Conservation (phyloP, 2,329 filamentous ascomycete genomes). For the Fusarium verticillioides region DNA sequence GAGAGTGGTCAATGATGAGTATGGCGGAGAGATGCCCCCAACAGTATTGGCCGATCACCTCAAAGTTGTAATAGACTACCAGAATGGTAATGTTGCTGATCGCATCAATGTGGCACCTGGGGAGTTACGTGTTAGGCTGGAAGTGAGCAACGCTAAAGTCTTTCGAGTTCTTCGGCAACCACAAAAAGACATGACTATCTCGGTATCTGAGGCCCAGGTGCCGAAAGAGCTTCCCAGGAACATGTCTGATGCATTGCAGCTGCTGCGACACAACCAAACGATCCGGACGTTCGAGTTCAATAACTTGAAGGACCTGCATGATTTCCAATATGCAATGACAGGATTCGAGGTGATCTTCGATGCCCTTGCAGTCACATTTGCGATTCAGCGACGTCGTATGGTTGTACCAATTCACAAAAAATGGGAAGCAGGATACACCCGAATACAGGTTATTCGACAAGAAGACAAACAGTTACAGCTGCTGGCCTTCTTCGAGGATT, state of each 20-base stretch:
- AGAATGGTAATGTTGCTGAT: slow-evolving; percentile 83
- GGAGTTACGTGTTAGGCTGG: slow-evolving; percentile 75
- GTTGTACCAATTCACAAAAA: slow-evolving; percentile 95
- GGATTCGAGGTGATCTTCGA: slow-evolving; percentile 83
- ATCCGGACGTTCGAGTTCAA: slow-evolving; percentile 78
- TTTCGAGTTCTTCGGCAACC: slow-evolving; percentile 76
- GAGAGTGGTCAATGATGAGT: slow-evolving; percentile 78
- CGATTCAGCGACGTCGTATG: slow-evolving; percentile 86
- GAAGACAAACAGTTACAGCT: slow-evolving; percentile 80
- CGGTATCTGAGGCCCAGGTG: slow-evolving; percentile 75
- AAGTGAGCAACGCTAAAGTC: slow-evolving; percentile 69
- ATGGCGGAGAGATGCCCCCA: slow-evolving; percentile 66
- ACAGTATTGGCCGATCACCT: slow-evolving; percentile 82
- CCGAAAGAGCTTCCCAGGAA: slow-evolving; percentile 70
- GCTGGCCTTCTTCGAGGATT: slow-evolving; percentile 88
- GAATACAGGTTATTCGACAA: slow-evolving; percentile 79
- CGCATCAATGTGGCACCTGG: slow-evolving; percentile 83
- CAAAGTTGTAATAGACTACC: slow-evolving; percentile 79
- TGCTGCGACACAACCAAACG: slow-evolving; percentile 67
- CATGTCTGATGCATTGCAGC: slow-evolving; percentile 72
- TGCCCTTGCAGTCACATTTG: slow-evolving; percentile 76
- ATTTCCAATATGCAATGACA: slow-evolving; percentile 82
- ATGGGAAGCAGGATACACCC: slow-evolving; percentile 84
- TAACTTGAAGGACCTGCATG: slow-evolving; percentile 76
- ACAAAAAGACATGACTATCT: slow-evolving; percentile 81